Conservation (phyloP, 2,329 filamentous ascomycete species). For the Apiospora hydei region DNA sequence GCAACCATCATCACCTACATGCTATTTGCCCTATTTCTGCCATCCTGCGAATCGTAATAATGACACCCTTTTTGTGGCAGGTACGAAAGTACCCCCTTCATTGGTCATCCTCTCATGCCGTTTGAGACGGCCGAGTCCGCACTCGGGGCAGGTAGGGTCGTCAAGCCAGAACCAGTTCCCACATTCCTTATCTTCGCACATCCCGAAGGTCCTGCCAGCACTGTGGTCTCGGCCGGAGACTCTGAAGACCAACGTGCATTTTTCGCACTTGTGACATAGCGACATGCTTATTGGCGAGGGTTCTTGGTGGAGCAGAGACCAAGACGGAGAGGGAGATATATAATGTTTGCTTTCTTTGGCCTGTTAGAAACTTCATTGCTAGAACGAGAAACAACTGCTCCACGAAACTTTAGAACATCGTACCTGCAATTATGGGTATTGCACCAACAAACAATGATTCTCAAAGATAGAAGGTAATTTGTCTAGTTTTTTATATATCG, state of each 20-base stretch:
- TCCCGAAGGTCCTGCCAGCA: not conserved
- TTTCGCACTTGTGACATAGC: not conserved
- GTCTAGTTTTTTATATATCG: too few species aligned
- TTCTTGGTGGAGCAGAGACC: too few species aligned
- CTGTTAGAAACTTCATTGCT: too few species aligned
- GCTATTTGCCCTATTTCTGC: not conserved
- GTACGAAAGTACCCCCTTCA: not conserved
- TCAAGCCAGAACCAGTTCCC: not conserved
- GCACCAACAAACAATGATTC: too few species aligned
- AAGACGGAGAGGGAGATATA: not conserved
- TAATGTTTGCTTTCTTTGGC: not conserved
- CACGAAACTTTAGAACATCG: too few species aligned
- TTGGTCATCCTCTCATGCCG: not conserved
- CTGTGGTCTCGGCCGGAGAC: not conserved
- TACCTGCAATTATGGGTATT: too few species aligned
- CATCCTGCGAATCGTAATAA: not conserved
- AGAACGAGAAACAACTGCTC: too few species aligned
- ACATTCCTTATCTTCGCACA: not conserved
- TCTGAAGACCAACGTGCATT: not conserved
- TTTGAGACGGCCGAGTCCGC: not conserved
- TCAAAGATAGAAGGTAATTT: too few species aligned
- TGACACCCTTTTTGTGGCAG: not conserved
- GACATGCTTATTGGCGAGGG: not conserved
- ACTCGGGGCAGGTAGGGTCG: not conserved
- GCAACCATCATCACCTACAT: not conserved